Evolutionary conservation across 352 stramenopile genomes (phyloP), one percentile per base, ranked within the genome.

Genomic region (Phytophthora nicotianae): DNA sequence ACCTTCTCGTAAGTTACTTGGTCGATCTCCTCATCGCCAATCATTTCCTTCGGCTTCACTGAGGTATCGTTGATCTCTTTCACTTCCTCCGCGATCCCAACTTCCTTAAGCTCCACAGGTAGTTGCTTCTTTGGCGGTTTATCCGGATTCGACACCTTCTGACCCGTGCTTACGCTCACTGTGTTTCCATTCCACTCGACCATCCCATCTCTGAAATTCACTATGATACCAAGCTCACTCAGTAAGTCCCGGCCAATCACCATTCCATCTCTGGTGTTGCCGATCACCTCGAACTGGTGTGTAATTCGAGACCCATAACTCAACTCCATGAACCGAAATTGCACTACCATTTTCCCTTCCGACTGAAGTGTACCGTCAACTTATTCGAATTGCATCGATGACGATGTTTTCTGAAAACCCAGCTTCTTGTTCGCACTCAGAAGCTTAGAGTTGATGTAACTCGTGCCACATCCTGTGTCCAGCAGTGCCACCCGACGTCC

Each of bases 361-460:
- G 53, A 16, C 1, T 53, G 24, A 11, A 61, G 16, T 0, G 4
- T 40, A 0, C 53, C 53, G 7, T 61, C 21, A 2, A 11, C 32
- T 38, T 38, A 29, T 13, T 53, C 53, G 41, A 49, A 49, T 17
- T 17, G 14, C 20, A 19, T 53, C 1, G 7, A 40, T 14, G 27
- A 53, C 2, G 42, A 9, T 2, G 4, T 21, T 2, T 53, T 24
- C 5, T 19, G 5, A 5, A 48, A 23, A 0, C 53, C 42, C 2
- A 61, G 16, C 14, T 41, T 47, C 19, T 5, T 14, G 16, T 48
- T 24, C 16, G 27, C 35, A 20, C 5, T 21, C 0, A 4, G 14
- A 0, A 54, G 29, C 6, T 47, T 40, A 3, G 13, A 5, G 16
- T 61, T 54, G 21, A 61, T 49, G 10, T 53, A 61, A n/a, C 42